Base-by-base conservation (phyloP, 371 early-diverging fungal genomes). In the Mucor indicus region DNA sequence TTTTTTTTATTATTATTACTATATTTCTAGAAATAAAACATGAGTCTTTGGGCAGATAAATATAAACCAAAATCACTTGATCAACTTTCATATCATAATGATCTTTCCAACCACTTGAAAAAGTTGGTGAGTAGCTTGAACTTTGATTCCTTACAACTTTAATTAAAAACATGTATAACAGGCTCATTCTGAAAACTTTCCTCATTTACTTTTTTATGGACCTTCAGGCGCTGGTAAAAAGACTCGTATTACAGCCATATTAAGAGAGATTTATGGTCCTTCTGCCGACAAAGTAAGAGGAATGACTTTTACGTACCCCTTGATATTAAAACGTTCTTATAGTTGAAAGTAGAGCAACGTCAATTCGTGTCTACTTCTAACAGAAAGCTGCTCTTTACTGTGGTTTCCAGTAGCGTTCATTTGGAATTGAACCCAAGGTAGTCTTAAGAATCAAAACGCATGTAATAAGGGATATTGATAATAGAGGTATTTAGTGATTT, bases 141-240 rank as follows among this genome's bases (percentile, higher is more conserved):
- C 12, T 11, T 29, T 29, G 30, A 29, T 29, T 12, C 6, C 6
- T 29, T 6, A 29, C 30, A 8, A 8, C 12, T 29, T 29, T 29
- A 29, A 29, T 29, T 12, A 29, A 29, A 29, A n/a, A n/a, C n/a
- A n/a, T n/a, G n/a, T 7, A 30, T 37, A 25, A 33, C 29, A 92
- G 93, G 86, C 91, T 9, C 41, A 69, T 10, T 79, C 85, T 3
- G 85, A 79, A 8, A 94, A 96, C 61, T 80, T 98, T 46, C 99
- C 99, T 24, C 99, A 98, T 57, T 60, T 98, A 58, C 79, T 99
- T 3, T 83, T 99, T 29, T 95, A 95, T 76, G 99, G 99, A 1
- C 95, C 93, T 10, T 77, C 91, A 4, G 99, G 99, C 17, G 87
- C 91, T 2, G 99, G 99, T 10, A 99, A 99, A 76, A 96, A 95